Evolutionary conservation across 1,284 basidiomycete species (phyloP).

Genomic region (Marasmius sp.): DNA sequence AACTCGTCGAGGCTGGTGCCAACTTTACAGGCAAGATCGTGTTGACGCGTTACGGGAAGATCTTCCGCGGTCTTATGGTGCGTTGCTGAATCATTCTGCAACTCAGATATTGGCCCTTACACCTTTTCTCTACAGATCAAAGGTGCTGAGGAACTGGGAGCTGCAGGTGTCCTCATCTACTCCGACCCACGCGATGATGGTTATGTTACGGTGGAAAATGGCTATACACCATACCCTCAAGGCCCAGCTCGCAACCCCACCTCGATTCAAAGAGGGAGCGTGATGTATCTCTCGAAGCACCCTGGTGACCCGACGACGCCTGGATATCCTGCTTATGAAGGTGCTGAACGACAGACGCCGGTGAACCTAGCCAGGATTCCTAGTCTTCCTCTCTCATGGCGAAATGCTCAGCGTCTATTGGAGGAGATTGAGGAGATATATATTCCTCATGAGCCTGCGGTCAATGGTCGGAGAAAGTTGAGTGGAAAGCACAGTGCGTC

Average conservation of each 20-base stretch:
- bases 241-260: constrained; percentile 88
- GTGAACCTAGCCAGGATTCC: constrained; percentile 82
- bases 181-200: constrained; percentile 91
- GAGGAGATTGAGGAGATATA: constrained; percentile 50
- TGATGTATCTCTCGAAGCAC: constrained; percentile 80
- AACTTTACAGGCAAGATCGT: constrained; percentile 82
- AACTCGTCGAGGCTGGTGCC: constrained; percentile 59
- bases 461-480: constrained; percentile 36
- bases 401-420: constrained; percentile 62
- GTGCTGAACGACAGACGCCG: constrained; percentile 70
- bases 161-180: constrained; percentile 77
- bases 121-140: constrained; percentile 50
- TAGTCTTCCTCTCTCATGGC: constrained; percentile 76
- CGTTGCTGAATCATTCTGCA: neutral
- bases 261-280: constrained; percentile 85
- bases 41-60: constrained; percentile 79
- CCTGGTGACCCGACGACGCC: constrained; percentile 89
- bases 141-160: constrained; percentile 69
- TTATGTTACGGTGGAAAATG: constrained; percentile 76
- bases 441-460: constrained; percentile 15
- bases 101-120: neutral
- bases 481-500: constrained; percentile 49
- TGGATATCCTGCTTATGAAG: constrained; percentile 83
- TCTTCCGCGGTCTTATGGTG: constrained; percentile 86
- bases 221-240: constrained; percentile 75